Conservation (phyloP, 495 filamentous ascomycete species). For the Aspergillus wentii region DNA sequence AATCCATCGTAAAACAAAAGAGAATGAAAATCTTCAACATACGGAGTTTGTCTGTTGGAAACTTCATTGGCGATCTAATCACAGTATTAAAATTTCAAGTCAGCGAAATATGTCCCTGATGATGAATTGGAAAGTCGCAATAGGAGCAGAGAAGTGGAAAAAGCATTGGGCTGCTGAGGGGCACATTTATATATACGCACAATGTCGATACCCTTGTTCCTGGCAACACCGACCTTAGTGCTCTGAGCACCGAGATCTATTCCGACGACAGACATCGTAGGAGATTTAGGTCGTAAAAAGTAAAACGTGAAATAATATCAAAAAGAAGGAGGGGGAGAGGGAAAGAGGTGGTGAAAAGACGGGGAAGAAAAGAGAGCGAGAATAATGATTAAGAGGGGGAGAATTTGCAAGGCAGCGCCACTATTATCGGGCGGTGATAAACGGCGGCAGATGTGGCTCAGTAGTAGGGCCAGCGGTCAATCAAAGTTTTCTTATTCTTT, state of each 20-base stretch:
- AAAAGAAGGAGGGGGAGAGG: conserved; percentile 17
- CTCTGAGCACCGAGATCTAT: conserved; percentile 96
- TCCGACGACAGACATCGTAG: conserved; percentile 72
- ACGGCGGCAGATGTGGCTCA: conserved; percentile 8
- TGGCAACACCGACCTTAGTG: conserved; percentile 94
- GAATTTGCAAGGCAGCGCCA: conserved; percentile 36
- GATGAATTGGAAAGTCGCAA: not conserved
- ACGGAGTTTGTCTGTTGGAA: conserved; percentile 97
- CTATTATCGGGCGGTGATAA: conserved; percentile 21
- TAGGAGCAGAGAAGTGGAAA: conserved; percentile 3
- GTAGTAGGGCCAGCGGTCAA: conserved; percentile 9
- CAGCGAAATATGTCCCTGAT: conserved; percentile 12
- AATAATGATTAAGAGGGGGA: conserved; percentile 36
- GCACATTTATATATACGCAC: conserved; percentile 73
- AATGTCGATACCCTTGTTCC: conserved; percentile 98
- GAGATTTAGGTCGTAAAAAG: conserved; percentile 12
- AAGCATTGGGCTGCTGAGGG: too few species aligned
- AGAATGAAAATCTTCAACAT: conserved; percentile 39
- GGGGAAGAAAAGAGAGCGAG: conserved; percentile 21
- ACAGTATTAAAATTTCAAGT: conserved; percentile 10
- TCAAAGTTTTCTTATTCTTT: too few species aligned
- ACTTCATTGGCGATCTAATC: conserved; percentile 97
- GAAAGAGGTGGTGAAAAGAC: conserved; percentile 28
- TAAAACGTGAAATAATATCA: too few species aligned
- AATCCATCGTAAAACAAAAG: conserved; percentile 3